Evolutionary conservation across 2,329 filamentous ascomycete genomes (phyloP), one percentile per base, ranked within the genome.

Genomic region (Teratosphaeria destructans): DNA sequence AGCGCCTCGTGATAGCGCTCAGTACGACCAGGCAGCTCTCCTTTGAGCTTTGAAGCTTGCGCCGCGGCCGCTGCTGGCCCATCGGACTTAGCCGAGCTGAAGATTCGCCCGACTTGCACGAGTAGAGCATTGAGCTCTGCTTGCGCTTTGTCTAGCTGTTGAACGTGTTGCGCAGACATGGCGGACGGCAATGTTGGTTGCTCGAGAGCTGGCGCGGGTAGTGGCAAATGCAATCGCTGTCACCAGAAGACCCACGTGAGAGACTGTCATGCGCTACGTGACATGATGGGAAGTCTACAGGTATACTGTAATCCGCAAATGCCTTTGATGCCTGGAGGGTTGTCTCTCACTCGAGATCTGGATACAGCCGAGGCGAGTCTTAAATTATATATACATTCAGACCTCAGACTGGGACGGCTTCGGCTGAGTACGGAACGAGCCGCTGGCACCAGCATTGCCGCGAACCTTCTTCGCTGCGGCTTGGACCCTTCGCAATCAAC

Each of bases 1-100:
- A 81, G 74, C n/a, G 76, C 75, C 54, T 78, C 73, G 64, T 82
- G 77, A 61, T 78, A 81, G 63, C 74, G 70, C 37, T 72, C 70
- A 16, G 72, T 69, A 32, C 76, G 76, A 16, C 66, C 67, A 2
- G 77, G 74, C 14, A 81, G 62, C 14, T 67, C 61, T 34, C 70
- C 64, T 59, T 70, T 72, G 56, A 76, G 71, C 62, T 75, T 66
- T n/a, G 63, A 60, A 32, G 68, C 64, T 57, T 70, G 68, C 3
- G 69, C 69, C 56, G 67, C 71, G 63, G 68, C 60, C 3, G 61
- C 60, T 23, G 63, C 59, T 32, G 62, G 64, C n/a, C 66, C 62
- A 26, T 65, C 66, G 16, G 62, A 64, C 14, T 70, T 72, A 35
- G 74, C 71, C 39, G 79, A 76, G 47, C 72, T 73, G 62, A 81